phyloP scores from a whole-genome alignment of 345 rosid genomes.

The Pelargonium nanum region DNA sequence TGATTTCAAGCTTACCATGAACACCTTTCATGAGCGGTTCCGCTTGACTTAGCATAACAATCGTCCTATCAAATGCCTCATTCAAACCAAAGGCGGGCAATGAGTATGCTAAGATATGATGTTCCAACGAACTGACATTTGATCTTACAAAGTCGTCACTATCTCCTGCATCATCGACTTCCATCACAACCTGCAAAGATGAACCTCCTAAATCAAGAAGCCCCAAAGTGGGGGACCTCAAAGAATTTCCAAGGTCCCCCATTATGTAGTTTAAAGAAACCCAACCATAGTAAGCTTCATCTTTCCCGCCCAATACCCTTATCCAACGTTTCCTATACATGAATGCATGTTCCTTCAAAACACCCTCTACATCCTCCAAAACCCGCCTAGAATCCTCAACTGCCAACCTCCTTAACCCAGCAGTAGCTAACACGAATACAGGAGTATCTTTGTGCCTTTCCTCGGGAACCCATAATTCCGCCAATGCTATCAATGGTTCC shows the following conservation, averaged over 20 bases:
- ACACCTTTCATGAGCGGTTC: conserved; percentile 8
- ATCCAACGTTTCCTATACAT: conserved; percentile 29
- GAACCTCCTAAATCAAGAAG: conserved; percentile 65
- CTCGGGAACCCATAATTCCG: conserved; percentile 32
- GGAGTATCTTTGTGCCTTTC: conserved; percentile 39
- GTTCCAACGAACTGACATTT: conserved; percentile 21
- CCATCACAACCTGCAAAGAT: conserved; percentile 46
- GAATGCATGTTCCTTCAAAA: conserved; percentile 32
- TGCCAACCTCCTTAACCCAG: conserved; percentile 41
- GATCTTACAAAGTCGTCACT: conserved; percentile 23
- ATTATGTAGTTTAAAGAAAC: conserved; percentile 45
- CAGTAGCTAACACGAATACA: conserved; percentile 50
- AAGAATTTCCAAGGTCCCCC: conserved; percentile 34
- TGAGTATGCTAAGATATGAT: conserved; percentile 35
- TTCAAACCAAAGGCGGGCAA: conserved; percentile 43
- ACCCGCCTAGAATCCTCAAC: conserved; percentile 26
- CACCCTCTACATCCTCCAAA: conserved; percentile 32
- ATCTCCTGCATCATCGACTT: conserved; percentile 21
- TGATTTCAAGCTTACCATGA: conserved; percentile 14
- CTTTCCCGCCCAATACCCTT: conserved; percentile 46
- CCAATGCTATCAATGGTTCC: conserved; percentile 36
- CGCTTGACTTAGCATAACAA: conserved; percentile 25
- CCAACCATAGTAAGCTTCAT: conserved; percentile 67
- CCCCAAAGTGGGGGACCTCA: conserved; percentile 26
- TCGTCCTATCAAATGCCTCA: conserved; percentile 47